These are phyloP conservation scores for Phanerodontia chrysosporium DNA, from an alignment of 768 basidiomycete genomes.

Conservation along the genomic window DNA sequence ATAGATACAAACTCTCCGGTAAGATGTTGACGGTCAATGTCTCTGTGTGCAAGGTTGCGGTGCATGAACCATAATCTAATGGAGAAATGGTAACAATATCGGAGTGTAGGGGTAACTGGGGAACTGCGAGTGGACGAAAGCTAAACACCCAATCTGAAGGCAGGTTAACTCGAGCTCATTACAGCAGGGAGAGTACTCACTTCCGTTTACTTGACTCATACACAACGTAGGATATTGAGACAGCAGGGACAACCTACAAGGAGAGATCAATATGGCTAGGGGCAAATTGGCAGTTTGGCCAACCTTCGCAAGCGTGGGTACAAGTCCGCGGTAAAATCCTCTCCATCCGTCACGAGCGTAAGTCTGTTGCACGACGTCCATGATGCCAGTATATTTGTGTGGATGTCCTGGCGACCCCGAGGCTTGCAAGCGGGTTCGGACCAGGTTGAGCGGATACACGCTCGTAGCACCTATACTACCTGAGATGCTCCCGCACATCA, in stretches of 20 bases:
- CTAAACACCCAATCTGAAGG: slow-evolving; percentile 12
- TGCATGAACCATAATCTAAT: neutral
- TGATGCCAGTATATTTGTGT: slow-evolving; percentile 81
- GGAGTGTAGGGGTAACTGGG: slow-evolving; percentile 1
- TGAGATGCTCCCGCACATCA: slow-evolving; percentile 89
- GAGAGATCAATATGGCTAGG: neutral
- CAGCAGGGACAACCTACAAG: slow-evolving; percentile 83
- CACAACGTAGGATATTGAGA: slow-evolving; percentile 95
- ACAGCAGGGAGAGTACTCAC: slow-evolving; percentile 34
- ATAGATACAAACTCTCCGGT: neutral
- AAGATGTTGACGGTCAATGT: neutral
- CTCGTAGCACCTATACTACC: slow-evolving; percentile 91
- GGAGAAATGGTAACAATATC: neutral
- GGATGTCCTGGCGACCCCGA: slow-evolving; percentile 96
- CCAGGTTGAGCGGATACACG: slow-evolving; percentile 89
- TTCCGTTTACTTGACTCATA: slow-evolving; percentile 83
- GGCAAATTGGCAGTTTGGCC: slow-evolving; percentile 10
- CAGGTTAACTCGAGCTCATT: neutral
- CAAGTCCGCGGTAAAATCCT: slow-evolving; percentile 90
- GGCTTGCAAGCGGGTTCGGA: slow-evolving; percentile 93
- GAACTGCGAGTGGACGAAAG: neutral
- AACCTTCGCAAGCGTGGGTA: slow-evolving; percentile 91
- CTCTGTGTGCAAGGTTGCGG: neutral
- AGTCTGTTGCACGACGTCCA: slow-evolving; percentile 80
- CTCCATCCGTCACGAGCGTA: slow-evolving; percentile 85